These are phyloP conservation scores for Pythium myriotylum DNA, from an alignment of 352 stramenopile genomes.

Conservation along the genomic window DNA sequence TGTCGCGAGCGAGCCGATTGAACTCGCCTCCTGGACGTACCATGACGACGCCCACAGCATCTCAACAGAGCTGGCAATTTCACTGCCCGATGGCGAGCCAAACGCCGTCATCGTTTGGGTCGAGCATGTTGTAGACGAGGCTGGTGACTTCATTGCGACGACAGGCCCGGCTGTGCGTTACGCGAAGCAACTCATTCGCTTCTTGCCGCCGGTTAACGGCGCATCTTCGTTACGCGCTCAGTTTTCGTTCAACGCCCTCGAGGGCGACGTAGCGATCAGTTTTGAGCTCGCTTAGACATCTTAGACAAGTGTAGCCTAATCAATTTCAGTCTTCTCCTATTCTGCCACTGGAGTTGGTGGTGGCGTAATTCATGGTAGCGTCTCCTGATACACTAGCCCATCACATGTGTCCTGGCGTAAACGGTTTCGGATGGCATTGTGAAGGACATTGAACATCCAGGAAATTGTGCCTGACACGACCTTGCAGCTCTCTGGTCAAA, in stretches of 20 bases:
- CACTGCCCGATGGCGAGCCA: conserved; percentile 24
- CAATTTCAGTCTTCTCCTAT: not conserved
- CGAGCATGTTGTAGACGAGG: conserved; percentile 58
- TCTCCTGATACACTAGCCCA: no score
- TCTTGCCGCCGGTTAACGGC: conserved; percentile 36
- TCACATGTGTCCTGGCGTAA: no score
- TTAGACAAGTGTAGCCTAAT: not conserved
- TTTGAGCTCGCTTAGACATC: conserved; percentile 33
- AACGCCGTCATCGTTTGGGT: conserved; percentile 81
- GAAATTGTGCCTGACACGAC: no score
- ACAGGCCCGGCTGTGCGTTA: conserved; percentile 59
- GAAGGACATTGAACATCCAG: no score
- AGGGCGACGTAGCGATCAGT: conserved; percentile 59
- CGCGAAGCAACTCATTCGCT: conserved; percentile 80
- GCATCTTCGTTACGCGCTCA: conserved; percentile 23
- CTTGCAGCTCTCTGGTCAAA: no score
- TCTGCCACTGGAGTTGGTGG: no score
- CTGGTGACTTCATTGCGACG: conserved; percentile 44
- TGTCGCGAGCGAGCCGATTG: conserved; percentile 35
- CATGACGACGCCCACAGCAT: conserved; percentile 45
- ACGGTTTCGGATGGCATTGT: no score
- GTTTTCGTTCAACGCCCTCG: conserved; percentile 59
- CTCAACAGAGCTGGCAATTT: conserved; percentile 17
- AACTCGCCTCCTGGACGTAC: conserved; percentile 56
- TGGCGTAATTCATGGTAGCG: no score